Base-by-base conservation (phyloP, 176 grass and related monocot species). In the Tillandsia leiboldiana region DNA sequence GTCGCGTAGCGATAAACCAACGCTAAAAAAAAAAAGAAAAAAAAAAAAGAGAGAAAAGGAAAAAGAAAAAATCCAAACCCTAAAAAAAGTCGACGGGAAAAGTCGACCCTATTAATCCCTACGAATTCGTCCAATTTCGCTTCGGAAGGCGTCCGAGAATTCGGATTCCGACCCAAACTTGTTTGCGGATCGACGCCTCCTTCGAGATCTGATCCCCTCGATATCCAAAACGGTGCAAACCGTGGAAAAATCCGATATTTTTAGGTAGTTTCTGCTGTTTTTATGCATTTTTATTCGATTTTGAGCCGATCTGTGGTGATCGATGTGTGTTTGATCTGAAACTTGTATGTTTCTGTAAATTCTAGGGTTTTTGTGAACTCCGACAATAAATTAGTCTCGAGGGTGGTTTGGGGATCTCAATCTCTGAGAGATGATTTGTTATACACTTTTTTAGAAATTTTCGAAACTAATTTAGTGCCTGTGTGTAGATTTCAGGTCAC, bases 201-300 rank as follows among this genome's bases (percentile, higher is more conserved):
- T 17, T 15, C 33, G 65, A 67, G 65, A 67, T 67, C 65, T 67
- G 65, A 67, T 48, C 8, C 13, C 65, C 17, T 67, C 65, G 15
- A 67, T 18, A 42, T 14, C 65, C 48, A 67, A 9, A 67, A 67
- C 33, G 65, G 65, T 67, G n/a, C 33, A 6, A 42, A 42, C 33
- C 3, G 48, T 48, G 6, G 15, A 17, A 20, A 67, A 67, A 18
- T 13, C 13, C 13, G 9, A 1, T 3, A 8, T 67, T 49, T 28
- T 49, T 10, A 48, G 3, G 2, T 9, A 9, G 48, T 67, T 15
- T 67, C 6, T 49, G 2, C 2, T 42, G 33, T 42, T 42, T 42
- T 42, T 42, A 42, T 42, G 33, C 33, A 42, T 42, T 42, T 42
- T 42, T 7, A 42, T 42, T 42, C 33, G 33, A 42, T 42, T 42